Evolutionary conservation across 306 rosid species (phyloP), one percentile per base, ranked within the genome.

Genomic region (Cyclanthera cordifolia): DNA sequence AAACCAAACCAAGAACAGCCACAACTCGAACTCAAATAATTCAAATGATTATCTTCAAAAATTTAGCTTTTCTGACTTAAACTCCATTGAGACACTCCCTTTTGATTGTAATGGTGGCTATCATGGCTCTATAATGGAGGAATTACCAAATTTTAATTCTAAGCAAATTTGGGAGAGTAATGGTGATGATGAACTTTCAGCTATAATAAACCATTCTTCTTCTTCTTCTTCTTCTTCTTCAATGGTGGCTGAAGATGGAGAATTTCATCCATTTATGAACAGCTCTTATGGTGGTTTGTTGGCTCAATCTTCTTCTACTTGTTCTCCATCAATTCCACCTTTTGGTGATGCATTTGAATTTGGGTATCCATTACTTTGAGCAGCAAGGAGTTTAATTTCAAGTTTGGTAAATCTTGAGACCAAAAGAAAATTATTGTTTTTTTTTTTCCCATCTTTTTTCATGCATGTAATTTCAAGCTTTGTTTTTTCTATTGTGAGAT

Each of bases 161-260:
- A 72, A 70, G 51, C 80, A 80, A 67, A 67, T 76, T 12, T 53
- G 91, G 95, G 77, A 76, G 28, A 79, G 79, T 53, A 70, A 77
- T 67, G 71, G 78, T 3, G 79, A 80, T 3, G 79, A 80, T 61
- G 97, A 89, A 64, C 87, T 89, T 52, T 92, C 96, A 54, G 85
- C 85, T 46, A 78, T 84, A 64, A 59, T 80, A 1, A 45, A 45
- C 53, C 83, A 75, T 54, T 68, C 50, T 60, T 45, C 49, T 45
- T 73, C 43, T 37, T 37, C 43, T 10, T 37, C 43, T 1, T 37
- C 67, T 15, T 48, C 61, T 55, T 53, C 50, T 46, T 28, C 80
- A 16, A 65, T 77, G 63, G 70, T 79, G 77, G 73, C 27, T 66
- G 95, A 85, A 80, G 78, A 85, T 79, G 86, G 78, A 77, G 70